These are phyloP conservation scores for Neurospora sp. DNA, from an alignment of 495 filamentous ascomycete genomes.

Conservation along the genomic window DNA sequence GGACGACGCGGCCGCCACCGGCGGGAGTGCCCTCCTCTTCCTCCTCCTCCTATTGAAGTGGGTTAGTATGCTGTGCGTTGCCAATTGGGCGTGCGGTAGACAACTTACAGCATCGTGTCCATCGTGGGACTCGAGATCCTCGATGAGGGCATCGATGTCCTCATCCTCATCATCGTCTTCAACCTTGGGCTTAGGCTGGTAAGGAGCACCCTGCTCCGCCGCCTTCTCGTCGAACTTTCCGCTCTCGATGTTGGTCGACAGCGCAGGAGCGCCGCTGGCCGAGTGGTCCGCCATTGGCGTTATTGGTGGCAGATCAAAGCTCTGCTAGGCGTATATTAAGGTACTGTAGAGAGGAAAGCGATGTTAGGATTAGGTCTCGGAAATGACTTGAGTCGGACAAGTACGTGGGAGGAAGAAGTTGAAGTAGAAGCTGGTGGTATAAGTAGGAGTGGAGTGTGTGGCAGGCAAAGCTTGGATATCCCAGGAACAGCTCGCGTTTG, in stretches of 20 bases:
- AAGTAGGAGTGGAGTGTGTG: neutral
- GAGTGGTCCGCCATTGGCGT: slow-evolving; percentile 39
- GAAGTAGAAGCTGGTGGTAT: neutral
- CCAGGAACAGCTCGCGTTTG: neutral
- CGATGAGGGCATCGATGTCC: slow-evolving; percentile 72
- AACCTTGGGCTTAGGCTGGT: slow-evolving; percentile 22
- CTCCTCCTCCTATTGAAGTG: slow-evolving; percentile 33
- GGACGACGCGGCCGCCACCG: slow-evolving; percentile 42
- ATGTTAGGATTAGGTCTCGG: neutral
- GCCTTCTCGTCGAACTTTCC: slow-evolving; percentile 48
- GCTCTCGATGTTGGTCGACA: slow-evolving; percentile 45
- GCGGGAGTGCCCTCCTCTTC: slow-evolving; percentile 45
- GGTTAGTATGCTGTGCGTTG: slow-evolving; percentile 9
- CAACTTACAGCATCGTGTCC: slow-evolving; percentile 38
- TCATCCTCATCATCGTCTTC: slow-evolving; percentile 54
- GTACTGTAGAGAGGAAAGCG: neutral
- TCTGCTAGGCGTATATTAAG: slow-evolving; percentile 18
- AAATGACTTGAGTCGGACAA: neutral
- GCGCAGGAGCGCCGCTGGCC: slow-evolving; percentile 35
- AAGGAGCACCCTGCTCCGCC: slow-evolving; percentile 17
- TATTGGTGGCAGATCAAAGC: slow-evolving; percentile 22
- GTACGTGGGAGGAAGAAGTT: neutral
- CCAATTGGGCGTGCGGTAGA: neutral
- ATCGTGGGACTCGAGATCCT: slow-evolving; percentile 71
- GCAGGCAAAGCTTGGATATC: neutral